Evolutionary conservation across 2,329 filamentous ascomycete genomes (phyloP), one percentile per base, ranked within the genome.

Genomic region (Diatrype stigma): DNA sequence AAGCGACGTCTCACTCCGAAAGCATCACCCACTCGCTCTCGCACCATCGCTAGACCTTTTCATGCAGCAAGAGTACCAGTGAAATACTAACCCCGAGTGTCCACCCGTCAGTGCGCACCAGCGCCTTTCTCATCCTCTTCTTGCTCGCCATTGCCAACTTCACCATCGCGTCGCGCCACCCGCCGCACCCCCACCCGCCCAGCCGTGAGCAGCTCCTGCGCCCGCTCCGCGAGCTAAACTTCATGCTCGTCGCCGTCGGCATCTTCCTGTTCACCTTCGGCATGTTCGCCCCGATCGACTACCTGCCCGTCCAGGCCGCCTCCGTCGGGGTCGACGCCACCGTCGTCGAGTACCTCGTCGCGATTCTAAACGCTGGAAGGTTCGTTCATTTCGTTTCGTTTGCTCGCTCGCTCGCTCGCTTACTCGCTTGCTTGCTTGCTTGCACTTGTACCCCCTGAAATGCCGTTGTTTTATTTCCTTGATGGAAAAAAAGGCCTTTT

Each of bases 361-460:
- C 71, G 2, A 72, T 73, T 3, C 61, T 74, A 46, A 73, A 73
- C 52, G 68, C 69, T 0, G 69, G 61, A 16, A 51, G 50, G 46
- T 51, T 51, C 10, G 51, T 1, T 46, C 17, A 12, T 1, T n/a
- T n/a, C n/a, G n/a, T n/a, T n/a, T n/a, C n/a, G n/a, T n/a, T n/a
- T n/a, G n/a, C n/a, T n/a, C n/a, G n/a, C n/a, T n/a, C n/a, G n/a
- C n/a, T n/a, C n/a, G n/a, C n/a, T n/a, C n/a, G n/a, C n/a, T n/a
- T n/a, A n/a, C n/a, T n/a, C n/a, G n/a, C n/a, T n/a, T n/a, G n/a
- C n/a, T n/a, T n/a, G n/a, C n/a, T n/a, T n/a, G n/a, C n/a, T n/a
- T n/a, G n/a, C n/a, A n/a, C n/a, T n/a, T n/a, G n/a, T n/a, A n/a
- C n/a, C n/a, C n/a, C n/a, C n/a, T n/a, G n/a, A n/a, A n/a, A n/a